Base-by-base conservation (phyloP, 2,329 filamentous ascomycete genomes). In the Trichoderma simmonsii region DNA sequence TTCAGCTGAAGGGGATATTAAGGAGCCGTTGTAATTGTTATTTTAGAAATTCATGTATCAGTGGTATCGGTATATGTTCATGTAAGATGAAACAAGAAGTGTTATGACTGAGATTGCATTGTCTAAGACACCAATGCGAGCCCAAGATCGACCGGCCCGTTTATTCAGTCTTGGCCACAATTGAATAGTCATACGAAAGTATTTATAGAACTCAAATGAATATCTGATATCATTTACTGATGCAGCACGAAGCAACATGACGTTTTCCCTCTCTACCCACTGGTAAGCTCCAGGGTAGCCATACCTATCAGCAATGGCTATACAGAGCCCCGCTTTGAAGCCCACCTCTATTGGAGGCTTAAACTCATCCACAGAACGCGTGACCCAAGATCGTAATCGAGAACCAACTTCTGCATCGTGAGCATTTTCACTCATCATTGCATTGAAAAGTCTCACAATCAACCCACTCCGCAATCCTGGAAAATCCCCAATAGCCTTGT, bases 291-390 rank as follows among this genome's bases (percentile, higher is more conserved):
- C 43, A 51, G 43, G 43, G 43, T 51, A 51, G 43, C 43, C 7
- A 18, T 43, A 24, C 24, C 24, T 24, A 43, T 4, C 7, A 43
- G 39, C 48, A 24, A 54, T 14, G 11, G 21, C 21, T 3, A 30
- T 67, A 56, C 28, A 51, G 15, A 24, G 54, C 56, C 66, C 66
- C 56, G 24, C 56, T 69, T 69, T 34, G 21, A 24, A 34, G 59
- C 30, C 59, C 36, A 12, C 43, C 43, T 51, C n/a, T 51, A 51
- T 51, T 51, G 43, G 66, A 60, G 66, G 66, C 66, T 61, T n/a
- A 61, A 61, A 43, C 24, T 30, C 54, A 15, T 67, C 51, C 66
- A 51, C 26, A 21, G 32, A 59, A 69, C 66, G 66, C 66, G 66
- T 69, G 66, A 69, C 66, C 65, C 26, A n/a, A 24, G 54, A 30